Percentiles rank a stretch among this genome's conserved stretches.
These are phyloP conservation scores for Daldinia grandis DNA, from an alignment of 495 filamentous ascomycete genomes.

Conservation along the genomic window DNA sequence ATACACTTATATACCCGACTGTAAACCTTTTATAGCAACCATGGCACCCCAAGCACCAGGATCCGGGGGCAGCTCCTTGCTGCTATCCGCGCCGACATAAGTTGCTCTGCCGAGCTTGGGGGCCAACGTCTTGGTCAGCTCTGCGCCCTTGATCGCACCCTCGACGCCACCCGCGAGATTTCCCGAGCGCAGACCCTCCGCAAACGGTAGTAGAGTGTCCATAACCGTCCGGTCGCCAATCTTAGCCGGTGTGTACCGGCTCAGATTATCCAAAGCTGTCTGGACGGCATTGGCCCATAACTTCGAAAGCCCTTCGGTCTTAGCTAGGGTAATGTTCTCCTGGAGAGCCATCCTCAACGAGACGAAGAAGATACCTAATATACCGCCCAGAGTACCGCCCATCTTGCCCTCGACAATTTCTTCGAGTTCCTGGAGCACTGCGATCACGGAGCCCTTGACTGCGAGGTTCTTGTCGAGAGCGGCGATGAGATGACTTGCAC, in stretches of 20 bases:
- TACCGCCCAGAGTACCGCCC: constrained; percentile 68
- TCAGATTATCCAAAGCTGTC: constrained; percentile 54
- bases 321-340: constrained; percentile 48
- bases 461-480: constrained; percentile 50
- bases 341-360: constrained; percentile 60
- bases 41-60: constrained; percentile 70
- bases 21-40: constrained; percentile 64
- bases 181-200: constrained; percentile 55
- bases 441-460: constrained; percentile 57
- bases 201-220: constrained; percentile 68
- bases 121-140: constrained; percentile 62
- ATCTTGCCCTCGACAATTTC: constrained; percentile 66
- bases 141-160: constrained; percentile 62
- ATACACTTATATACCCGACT: constrained; percentile 36
- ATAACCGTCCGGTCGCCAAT: constrained; percentile 63
- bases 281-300: constrained; percentile 53
- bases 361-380: constrained; percentile 67
- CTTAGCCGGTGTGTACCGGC: constrained; percentile 57
- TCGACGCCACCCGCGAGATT: constrained; percentile 60
- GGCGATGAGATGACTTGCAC: constrained; percentile 52
- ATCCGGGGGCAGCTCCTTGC: constrained; percentile 61
- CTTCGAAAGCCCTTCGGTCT: constrained; percentile 39
- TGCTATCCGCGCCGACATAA: constrained; percentile 62
- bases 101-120: constrained; percentile 66
- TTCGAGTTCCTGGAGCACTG: constrained; percentile 61